These are phyloP conservation scores for Lentinus tigrinus DNA, from an alignment of 768 basidiomycete genomes.

Conservation along the genomic window DNA sequence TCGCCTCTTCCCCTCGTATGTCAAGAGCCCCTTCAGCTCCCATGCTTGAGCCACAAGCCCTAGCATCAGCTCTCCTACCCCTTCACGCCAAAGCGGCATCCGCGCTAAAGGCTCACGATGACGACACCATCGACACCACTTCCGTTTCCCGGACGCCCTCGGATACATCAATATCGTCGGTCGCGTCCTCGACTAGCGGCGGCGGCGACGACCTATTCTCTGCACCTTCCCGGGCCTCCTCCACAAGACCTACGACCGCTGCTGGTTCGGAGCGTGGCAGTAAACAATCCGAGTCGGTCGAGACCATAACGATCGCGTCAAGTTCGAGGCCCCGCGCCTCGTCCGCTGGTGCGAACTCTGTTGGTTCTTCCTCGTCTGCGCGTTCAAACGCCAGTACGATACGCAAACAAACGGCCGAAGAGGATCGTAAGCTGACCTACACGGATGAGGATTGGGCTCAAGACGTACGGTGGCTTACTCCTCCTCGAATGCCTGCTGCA, in stretches of 20 bases:
- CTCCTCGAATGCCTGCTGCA: slow-evolving; percentile 25
- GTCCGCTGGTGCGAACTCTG: slow-evolving; percentile 9
- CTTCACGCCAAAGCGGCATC: slow-evolving; percentile 27
- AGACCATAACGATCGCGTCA: slow-evolving; percentile 24
- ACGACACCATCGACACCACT: slow-evolving; percentile 17
- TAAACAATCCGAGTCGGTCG: slow-evolving; percentile 2
- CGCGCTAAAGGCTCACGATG: slow-evolving; percentile 11
- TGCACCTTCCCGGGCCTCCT: slow-evolving; percentile 37
- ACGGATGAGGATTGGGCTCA: slow-evolving; percentile 66
- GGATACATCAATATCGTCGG: slow-evolving; percentile 37
- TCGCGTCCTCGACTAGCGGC: slow-evolving; percentile 6
- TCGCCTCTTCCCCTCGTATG: slow-evolving; percentile 48
- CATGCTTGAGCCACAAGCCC: slow-evolving; percentile 28
- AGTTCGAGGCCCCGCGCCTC: slow-evolving; percentile 15
- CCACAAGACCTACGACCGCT: slow-evolving; percentile 36
- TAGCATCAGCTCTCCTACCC: slow-evolving; percentile 26
- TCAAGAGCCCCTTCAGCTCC: slow-evolving; percentile 37
- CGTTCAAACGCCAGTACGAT: slow-evolving; percentile 10
- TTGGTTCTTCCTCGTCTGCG: slow-evolving; percentile 6
- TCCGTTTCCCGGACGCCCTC: slow-evolving; percentile 35
- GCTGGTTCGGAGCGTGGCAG: slow-evolving; percentile 22
- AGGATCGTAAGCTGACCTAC: slow-evolving; percentile 25
- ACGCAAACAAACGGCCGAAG: slow-evolving; percentile 1
- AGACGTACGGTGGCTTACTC: slow-evolving; percentile 64
- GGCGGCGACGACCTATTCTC: slow-evolving; percentile 31